Conservation (phyloP, 805 yeast species). For the Pichia pseudocactophila region DNA sequence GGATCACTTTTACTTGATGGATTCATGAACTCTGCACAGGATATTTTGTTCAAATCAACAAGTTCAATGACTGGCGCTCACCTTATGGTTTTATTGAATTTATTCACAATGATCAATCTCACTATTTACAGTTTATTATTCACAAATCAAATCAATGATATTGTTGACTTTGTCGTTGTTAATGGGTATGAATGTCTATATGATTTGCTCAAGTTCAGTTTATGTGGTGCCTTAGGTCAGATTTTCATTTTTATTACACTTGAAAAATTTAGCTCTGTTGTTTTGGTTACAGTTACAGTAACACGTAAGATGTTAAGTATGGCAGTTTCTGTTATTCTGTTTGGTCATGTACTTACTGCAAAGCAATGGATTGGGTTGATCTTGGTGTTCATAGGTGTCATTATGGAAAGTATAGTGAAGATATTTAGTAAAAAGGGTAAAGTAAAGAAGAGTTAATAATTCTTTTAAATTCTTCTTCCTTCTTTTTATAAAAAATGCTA, state of each 20-base stretch:
- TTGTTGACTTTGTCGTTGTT: constrained; percentile 37
- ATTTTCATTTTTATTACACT: constrained; percentile 83
- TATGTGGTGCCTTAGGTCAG: constrained; percentile 88
- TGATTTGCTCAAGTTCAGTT: constrained; percentile 59
- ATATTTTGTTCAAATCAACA: constrained; percentile 53
- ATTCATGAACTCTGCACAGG: constrained; percentile 88
- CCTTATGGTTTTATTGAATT: constrained; percentile 65
- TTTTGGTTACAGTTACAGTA: constrained; percentile 86
- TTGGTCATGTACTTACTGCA: constrained; percentile 61
- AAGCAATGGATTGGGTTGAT: constrained; percentile 74
- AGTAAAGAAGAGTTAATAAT: not conserved
- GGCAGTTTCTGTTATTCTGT: constrained; percentile 78
- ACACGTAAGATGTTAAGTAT: constrained; percentile 95
- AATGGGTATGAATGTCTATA: constrained; percentile 44
- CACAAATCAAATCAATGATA: constrained; percentile 42
- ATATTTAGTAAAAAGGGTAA: constrained; percentile 8
- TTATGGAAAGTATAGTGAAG: constrained; percentile 61
- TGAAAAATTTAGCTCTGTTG: constrained; percentile 76
- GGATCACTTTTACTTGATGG: constrained; percentile 79
- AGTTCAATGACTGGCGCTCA: constrained; percentile 66
- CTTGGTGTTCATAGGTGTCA: constrained; percentile 80
- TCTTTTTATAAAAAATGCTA: not conserved
- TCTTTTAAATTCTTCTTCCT: not conserved
- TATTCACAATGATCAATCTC: constrained; percentile 39
- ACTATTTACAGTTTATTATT: constrained; percentile 36